Base-by-base conservation (phyloP, 306 rosid genomes). In the Vigna hirtella region DNA sequence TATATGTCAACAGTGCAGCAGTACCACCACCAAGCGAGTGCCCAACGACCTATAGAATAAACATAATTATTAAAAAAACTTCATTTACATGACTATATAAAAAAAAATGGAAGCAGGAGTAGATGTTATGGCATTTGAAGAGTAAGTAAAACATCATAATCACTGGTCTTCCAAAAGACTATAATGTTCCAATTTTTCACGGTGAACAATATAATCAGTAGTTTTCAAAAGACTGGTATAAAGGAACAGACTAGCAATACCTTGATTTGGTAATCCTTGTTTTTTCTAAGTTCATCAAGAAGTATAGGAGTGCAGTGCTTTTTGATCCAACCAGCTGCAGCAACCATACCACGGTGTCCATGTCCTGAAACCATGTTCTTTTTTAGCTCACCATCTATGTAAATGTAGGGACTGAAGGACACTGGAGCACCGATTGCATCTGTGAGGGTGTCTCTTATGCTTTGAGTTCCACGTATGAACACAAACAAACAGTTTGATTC, bases 331-430 rank as follows among this genome's bases (percentile, higher is more conserved):
- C 50, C 5, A 2, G 50, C 50, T 50, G 98, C 93, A 78, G 97
- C 97, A 85, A 92, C 97, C 98, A 94, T 94, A 72, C 98, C 98
- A 76, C 96, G 93, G 79, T 94, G 98, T 28, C 97, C 98, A 86
- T 94, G 88, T 76, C 98, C 98, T 64, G 91, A 45, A 45, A 45
- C 16, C 50, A 3, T 45, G 50, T 12, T 3, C 16, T 2, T 11
- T 4, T 12, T 45, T 4, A 45, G 50, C 15, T 45, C 50, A 45
- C 50, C 50, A 1, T 45, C 50, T 11, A 14, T 12, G 50, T 1
- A 45, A 45, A 45, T 7, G 50, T 11, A 45, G 18, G 7, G 58
- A 2, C 89, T 91, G 84, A 94, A 94, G 70, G 98, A 96, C 62
- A 89, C 92, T 18, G 92, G 95, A n/a, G 94, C 90, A 16, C 97